These are phyloP conservation scores for Lactuca saligna DNA, from an alignment of 129 eudicot species.

Conservation along the genomic window DNA sequence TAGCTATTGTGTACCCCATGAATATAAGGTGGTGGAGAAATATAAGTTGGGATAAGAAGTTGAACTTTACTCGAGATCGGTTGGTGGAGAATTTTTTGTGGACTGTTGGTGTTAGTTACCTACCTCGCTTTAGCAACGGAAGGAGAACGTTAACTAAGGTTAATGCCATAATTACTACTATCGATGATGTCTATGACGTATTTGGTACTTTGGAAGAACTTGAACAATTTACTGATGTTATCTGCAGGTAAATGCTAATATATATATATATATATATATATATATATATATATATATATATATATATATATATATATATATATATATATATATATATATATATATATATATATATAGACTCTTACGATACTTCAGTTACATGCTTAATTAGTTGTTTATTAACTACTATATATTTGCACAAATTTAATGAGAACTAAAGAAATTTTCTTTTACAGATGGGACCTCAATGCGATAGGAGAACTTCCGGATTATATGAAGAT, in stretches of 20 bases:
- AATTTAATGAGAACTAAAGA: neutral
- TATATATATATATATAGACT: neutral
- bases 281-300: neutral
- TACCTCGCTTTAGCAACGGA: constrained; percentile 25
- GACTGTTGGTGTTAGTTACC: constrained; percentile 28
- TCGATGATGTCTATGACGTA: constrained; percentile 54
- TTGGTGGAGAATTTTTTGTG: constrained; percentile 38
- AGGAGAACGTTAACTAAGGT: constrained; percentile 32
- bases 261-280: neutral
- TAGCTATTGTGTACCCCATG: neutral
- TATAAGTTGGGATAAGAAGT: constrained; percentile 20
- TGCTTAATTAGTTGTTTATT: neutral
- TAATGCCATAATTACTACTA: constrained; percentile 27
- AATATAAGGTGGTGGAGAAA: constrained; percentile 45
- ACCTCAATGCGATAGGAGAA: constrained; percentile 24
- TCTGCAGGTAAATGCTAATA: constrained; percentile 18
- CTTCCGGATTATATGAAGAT: constrained; percentile 43
- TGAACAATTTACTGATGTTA: constrained; percentile 29
- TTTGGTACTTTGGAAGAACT: constrained; percentile 44
- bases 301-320: neutral
- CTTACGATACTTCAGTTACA: neutral
- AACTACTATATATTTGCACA: neutral
- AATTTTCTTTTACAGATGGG: constrained; percentile 32
- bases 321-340: neutral
- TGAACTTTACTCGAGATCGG: constrained; percentile 46